These are phyloP conservation scores for Speleostelium caveatum DNA, from an alignment of 78 protist genomes.

Conservation along the genomic window DNA sequence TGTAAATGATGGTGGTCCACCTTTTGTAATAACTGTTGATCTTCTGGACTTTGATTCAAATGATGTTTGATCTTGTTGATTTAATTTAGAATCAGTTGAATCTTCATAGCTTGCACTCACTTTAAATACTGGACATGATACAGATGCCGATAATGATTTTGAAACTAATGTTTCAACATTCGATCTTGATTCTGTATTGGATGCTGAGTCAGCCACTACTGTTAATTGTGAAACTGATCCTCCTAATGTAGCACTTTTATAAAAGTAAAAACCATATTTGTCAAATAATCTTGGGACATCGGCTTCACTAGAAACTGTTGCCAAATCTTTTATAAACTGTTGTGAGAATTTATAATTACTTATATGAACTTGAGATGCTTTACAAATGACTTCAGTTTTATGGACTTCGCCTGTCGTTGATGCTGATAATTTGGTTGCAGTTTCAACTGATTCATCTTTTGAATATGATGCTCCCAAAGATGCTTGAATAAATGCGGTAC, in stretches of 20 bases:
- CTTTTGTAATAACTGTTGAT: too few species aligned
- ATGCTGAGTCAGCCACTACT: too few species aligned
- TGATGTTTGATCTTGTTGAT: too few species aligned
- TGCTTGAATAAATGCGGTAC: not conserved
- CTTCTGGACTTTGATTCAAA: too few species aligned
- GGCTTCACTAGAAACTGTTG: not conserved
- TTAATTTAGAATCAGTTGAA: too few species aligned
- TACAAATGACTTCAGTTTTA: not conserved
- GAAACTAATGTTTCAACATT: too few species aligned
- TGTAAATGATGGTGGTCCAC: too few species aligned
- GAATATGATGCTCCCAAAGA: not conserved
- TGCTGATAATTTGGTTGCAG: not conserved
- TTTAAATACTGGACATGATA: too few species aligned
- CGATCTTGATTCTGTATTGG: too few species aligned
- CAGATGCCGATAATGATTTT: too few species aligned
- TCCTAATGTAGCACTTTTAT: conserved; percentile 1
- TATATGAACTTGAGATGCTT: not conserved
- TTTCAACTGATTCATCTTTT: not conserved
- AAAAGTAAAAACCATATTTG: conserved; percentile 8
- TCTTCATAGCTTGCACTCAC: too few species aligned
- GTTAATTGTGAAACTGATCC: too few species aligned
- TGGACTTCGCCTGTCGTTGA: not conserved
- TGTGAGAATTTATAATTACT: not conserved
- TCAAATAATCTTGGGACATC: not conserved
- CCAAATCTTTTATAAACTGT: conserved; percentile 12